These are phyloP conservation scores for Leishmania gerbilli DNA, from an alignment of 208 protist species.

Conservation along the genomic window DNA sequence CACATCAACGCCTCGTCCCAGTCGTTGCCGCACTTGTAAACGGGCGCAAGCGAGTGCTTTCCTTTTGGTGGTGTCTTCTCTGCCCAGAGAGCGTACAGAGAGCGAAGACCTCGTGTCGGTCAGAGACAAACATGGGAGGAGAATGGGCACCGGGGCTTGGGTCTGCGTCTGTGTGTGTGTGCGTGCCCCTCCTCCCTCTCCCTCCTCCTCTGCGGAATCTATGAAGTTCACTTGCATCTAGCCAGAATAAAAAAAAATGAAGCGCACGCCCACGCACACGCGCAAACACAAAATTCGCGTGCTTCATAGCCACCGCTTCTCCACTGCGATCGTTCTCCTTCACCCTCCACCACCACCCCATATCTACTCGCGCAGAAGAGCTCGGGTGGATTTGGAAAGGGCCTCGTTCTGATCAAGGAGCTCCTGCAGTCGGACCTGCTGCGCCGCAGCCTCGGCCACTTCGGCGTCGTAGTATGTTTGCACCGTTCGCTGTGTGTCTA, in stretches of 20 bases:
- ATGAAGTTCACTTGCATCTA: background rate
- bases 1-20: background rate
- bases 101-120: background rate
- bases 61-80: background rate
- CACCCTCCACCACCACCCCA: background rate
- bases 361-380: constrained; percentile 31
- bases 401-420: constrained; percentile 44
- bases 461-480: constrained; percentile 23
- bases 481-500: constrained; percentile 1
- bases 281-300: background rate
- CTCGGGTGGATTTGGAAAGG: constrained; percentile 38
- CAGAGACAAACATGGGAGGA: background rate
- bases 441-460: constrained; percentile 16
- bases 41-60: background rate
- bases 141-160: background rate
- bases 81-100: background rate
- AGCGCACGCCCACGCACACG: background rate
- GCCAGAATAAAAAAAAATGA: background rate
- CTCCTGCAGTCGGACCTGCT: constrained; percentile 25
- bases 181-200: background rate
- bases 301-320: background rate
- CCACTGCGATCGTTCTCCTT: background rate
- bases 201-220: background rate
- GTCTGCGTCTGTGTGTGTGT: background rate
- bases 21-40: background rate